Percentiles rank a stretch among this genome's conserved stretches.
These are phyloP conservation scores for Cladorrhinum sp. DNA, from an alignment of 2,329 filamentous ascomycete species.

Conservation along the genomic window DNA sequence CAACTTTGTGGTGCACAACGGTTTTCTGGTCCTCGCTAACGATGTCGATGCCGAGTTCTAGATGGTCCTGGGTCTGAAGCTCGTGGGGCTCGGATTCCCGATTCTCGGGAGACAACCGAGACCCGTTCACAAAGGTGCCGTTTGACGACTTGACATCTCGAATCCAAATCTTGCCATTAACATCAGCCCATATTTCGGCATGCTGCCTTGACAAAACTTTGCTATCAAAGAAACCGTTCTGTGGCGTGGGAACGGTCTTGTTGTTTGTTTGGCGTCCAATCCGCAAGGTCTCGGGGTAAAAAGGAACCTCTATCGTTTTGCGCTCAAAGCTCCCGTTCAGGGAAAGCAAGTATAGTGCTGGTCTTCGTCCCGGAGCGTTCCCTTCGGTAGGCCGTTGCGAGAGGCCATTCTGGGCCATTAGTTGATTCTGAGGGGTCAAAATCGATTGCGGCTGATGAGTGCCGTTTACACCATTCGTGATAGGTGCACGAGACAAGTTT, in stretches of 20 bases:
- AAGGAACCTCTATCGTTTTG: slow-evolving; percentile 93
- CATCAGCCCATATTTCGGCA: slow-evolving; percentile 89
- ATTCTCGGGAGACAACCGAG: slow-evolving; percentile 86
- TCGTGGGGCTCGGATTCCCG: slow-evolving; percentile 95
- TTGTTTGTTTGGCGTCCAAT: slow-evolving; percentile 97
- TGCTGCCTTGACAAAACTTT: slow-evolving; percentile 96
- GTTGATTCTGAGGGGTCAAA: slow-evolving; percentile 38
- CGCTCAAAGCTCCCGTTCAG: slow-evolving; percentile 96
- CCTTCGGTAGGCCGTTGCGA: slow-evolving; percentile 63
- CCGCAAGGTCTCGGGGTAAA: slow-evolving; percentile 85
- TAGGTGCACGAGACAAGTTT: slow-evolving; percentile 35
- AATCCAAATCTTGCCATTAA: slow-evolving; percentile 88
- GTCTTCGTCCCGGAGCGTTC: slow-evolving; percentile 57
- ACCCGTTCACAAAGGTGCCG: slow-evolving; percentile 94
- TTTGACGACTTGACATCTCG: slow-evolving; percentile 98
- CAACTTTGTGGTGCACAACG: slow-evolving; percentile 97
- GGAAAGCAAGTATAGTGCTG: slow-evolving; percentile 80
- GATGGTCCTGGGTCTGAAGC: slow-evolving; percentile 81
- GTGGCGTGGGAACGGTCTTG: slow-evolving; percentile 85
- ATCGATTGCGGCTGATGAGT: slow-evolving; percentile 37
- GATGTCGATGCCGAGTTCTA: slow-evolving; percentile 96
- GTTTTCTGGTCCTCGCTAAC: slow-evolving; percentile 98
- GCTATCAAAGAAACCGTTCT: slow-evolving; percentile 96
- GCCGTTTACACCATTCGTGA: slow-evolving; percentile 45
- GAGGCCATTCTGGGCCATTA: slow-evolving; percentile 43